A percentile compares a stretch with the other conserved stretches of the same genome.
phyloP scores from a whole-genome alignment of 148 eudicot genomes.

The Cornus kousa region DNA sequence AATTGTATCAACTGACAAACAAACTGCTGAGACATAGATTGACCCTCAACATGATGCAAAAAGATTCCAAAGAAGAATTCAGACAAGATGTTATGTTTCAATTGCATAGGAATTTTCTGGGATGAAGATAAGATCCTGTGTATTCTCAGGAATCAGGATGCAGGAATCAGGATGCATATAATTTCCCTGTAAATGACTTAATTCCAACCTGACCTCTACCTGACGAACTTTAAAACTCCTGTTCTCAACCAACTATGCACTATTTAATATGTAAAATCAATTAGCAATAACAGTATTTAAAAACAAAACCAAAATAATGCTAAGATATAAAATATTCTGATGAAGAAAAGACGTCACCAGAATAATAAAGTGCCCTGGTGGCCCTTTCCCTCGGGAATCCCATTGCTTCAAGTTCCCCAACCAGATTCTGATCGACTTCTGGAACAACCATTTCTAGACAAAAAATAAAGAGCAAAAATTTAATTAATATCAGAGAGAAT shows the following conservation, averaged over 20 bases:
- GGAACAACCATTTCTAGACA: slow-evolving; percentile 89
- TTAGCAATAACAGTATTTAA: neutral
- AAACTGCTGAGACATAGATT: too few relatives aligned
- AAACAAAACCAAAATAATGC: neutral
- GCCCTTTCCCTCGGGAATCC: slow-evolving; percentile 77
- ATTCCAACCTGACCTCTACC: neutral
- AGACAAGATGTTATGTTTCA: too few relatives aligned
- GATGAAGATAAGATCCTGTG: too few relatives aligned
- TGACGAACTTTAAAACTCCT: neutral
- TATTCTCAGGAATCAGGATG: too few relatives aligned
- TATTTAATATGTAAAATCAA: too few relatives aligned
- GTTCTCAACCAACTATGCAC: neutral
- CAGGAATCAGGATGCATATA: neutral
- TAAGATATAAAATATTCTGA: neutral
- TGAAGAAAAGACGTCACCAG: slow-evolving; percentile 44
- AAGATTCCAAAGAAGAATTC: too few relatives aligned
- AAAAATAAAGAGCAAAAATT: slow-evolving; percentile 7
- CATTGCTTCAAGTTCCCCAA: slow-evolving; percentile 89
- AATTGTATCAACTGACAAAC: too few relatives aligned
- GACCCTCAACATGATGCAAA: too few relatives aligned
- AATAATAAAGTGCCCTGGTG: slow-evolving; percentile 81
- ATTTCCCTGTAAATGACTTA: neutral
- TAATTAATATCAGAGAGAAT: neutral
- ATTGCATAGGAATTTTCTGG: too few relatives aligned
- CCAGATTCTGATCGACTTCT: slow-evolving; percentile 67